Conservation (phyloP, 1,139 yeast genomes). For the Suhomyces guaymorum region DNA sequence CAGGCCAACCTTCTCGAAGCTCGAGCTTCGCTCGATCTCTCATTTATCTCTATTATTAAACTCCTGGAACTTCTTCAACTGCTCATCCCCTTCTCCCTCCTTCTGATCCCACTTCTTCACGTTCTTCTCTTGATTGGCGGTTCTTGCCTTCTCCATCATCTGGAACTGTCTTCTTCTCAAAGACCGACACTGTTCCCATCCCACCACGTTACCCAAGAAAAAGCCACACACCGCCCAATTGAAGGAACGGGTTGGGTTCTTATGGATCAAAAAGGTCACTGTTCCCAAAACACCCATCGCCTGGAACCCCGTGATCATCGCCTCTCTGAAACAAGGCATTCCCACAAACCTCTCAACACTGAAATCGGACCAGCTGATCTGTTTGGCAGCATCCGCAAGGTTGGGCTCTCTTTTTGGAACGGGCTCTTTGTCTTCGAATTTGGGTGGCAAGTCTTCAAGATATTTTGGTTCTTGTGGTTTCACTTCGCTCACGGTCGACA, state of each 20-base stretch:
- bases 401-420: constrained; percentile 22
- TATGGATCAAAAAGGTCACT: constrained; percentile 69
- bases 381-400: constrained; percentile 33
- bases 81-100: constrained; percentile 23
- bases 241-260: constrained; percentile 58
- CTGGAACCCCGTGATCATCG: constrained; percentile 83
- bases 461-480: constrained; percentile 12
- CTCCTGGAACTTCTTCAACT: constrained; percentile 32
- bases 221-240: constrained; percentile 89
- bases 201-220: constrained; percentile 73
- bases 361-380: constrained; percentile 52
- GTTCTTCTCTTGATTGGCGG: constrained; percentile 43
- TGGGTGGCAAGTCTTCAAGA: constrained; percentile 42
- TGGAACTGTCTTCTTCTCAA: constrained; percentile 62
- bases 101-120: constrained; percentile 29
- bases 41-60: constrained; percentile 14
- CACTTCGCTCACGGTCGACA: constrained; percentile 23
- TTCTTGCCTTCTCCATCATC: constrained; percentile 63
- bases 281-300: constrained; percentile 80
- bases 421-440: constrained; percentile 41
- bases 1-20: background rate
- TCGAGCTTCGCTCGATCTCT: background rate
- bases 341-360: constrained; percentile 51
- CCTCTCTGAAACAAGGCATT: constrained; percentile 90
- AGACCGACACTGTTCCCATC: constrained; percentile 92